Conservation (phyloP, 805 yeast species). For the Saccharomycopsis oosterbeekiorum region DNA sequence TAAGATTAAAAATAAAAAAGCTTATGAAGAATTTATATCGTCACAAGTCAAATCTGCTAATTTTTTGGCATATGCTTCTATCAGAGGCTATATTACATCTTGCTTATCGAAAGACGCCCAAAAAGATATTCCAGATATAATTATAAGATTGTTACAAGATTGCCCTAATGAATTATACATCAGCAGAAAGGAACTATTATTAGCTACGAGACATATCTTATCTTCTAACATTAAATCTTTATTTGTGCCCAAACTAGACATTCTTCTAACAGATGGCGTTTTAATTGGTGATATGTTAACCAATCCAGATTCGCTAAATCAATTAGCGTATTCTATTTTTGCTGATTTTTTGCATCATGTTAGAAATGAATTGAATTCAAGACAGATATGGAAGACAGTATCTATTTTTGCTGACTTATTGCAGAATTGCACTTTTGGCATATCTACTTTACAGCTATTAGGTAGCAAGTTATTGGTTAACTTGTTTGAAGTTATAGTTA, state of each 20-base stretch:
- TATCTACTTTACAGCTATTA: constrained; percentile 90
- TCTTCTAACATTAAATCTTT: constrained; percentile 77
- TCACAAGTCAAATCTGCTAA: constrained; percentile 97
- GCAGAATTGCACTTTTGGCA: constrained; percentile 63
- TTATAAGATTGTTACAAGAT: constrained; percentile 78
- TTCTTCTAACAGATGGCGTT: constrained; percentile 77
- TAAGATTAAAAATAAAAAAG: constrained; percentile 60
- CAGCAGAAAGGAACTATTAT: constrained; percentile 85
- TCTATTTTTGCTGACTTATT: constrained; percentile 70
- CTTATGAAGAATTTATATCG: constrained; percentile 78
- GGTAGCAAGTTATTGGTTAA: constrained; percentile 84
- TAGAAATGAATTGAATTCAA: constrained; percentile 68
- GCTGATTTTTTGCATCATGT: constrained; percentile 95
- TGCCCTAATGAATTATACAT: constrained; percentile 91
- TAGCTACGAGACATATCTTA: constrained; percentile 86
- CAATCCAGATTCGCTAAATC: constrained; percentile 79
- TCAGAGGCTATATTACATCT: constrained; percentile 61
- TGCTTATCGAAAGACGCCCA: constrained; percentile 24
- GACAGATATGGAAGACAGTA: constrained; percentile 82
- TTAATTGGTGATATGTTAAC: constrained; percentile 90
- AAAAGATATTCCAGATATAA: constrained; percentile 76
- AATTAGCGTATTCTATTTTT: constrained; percentile 88
- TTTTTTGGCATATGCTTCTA: constrained; percentile 81
- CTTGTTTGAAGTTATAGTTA: constrained; percentile 79
- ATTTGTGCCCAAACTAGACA: constrained; percentile 77